These are phyloP conservation scores for Rosa hybrid DNA, from an alignment of 331 rosid genomes.

Conservation along the genomic window DNA sequence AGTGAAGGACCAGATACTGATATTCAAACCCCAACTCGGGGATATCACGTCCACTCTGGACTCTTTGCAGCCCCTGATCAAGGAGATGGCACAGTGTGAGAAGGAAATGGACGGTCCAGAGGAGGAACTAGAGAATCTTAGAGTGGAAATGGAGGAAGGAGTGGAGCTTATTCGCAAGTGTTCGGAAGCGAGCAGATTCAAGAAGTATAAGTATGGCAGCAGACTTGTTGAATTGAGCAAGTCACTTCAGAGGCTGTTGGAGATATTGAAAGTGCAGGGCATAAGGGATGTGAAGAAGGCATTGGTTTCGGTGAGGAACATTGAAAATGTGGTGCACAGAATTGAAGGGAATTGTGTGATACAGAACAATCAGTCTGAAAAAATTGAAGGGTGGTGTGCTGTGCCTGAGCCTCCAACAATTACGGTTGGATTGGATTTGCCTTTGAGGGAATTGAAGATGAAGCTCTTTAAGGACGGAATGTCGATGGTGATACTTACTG, in stretches of 20 bases:
- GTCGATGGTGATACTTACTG: constrained; percentile 37
- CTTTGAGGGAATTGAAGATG: constrained; percentile 34
- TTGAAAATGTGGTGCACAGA: neutral
- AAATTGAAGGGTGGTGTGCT: neutral
- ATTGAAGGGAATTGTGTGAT: neutral
- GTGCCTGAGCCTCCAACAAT: neutral
- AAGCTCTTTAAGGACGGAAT: constrained; percentile 30
- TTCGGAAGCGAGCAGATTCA: neutral
- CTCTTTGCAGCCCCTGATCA: neutral
- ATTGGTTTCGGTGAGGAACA: neutral
- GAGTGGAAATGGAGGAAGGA: neutral
- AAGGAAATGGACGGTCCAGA: neutral
- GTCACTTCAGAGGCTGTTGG: neutral
- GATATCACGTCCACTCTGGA: neutral
- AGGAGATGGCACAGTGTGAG: neutral
- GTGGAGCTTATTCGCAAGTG: neutral
- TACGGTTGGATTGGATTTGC: neutral
- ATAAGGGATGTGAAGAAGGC: neutral
- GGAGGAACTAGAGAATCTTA: neutral
- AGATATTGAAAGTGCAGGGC: neutral
- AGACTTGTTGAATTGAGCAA: neutral
- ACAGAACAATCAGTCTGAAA: neutral
- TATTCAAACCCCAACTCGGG: neutral
- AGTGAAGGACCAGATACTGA: neutral
- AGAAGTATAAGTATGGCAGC: neutral